Evolutionary conservation across 169 alveolate species (phyloP).

Genomic region (Plasmodium yoelii): DNA sequence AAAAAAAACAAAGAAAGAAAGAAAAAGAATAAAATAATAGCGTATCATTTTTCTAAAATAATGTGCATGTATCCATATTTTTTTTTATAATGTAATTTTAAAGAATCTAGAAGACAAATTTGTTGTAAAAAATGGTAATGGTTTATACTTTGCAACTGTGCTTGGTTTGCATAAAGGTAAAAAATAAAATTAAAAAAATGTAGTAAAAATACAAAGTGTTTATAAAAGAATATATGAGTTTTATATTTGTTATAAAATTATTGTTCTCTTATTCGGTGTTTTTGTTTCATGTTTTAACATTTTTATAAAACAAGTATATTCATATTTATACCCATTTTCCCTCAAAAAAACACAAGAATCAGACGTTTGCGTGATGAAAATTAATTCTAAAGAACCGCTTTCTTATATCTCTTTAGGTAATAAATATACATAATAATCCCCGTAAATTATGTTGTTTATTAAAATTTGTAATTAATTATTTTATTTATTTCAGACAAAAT

Average conservation of each 20-base stretch:
- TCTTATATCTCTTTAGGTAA: slow-evolving; percentile 45
- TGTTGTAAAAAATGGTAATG: slow-evolving; percentile 56
- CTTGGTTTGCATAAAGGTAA: slow-evolving; percentile 62
- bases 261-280: neutral
- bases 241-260: neutral
- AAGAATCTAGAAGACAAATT: slow-evolving; percentile 42
- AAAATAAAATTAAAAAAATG: neutral
- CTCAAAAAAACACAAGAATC: slow-evolving; percentile 17
- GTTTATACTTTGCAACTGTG: slow-evolving; percentile 36
- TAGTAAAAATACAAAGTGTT: neutral
- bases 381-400: slow-evolving; percentile 29
- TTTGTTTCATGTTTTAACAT: neutral
- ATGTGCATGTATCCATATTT: neutral
- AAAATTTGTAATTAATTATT: neutral
- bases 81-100: neutral
- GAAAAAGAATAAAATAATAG: neutral
- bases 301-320: neutral
- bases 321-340: neutral
- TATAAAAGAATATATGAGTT: neutral
- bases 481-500: slow-evolving; percentile 1
- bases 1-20: neutral
- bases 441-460: neutral
- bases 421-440: neutral
- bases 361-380: slow-evolving; percentile 67
- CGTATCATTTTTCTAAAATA: neutral